Conservation (phyloP, 345 rosid species). For the Arabis hirsuta region DNA sequence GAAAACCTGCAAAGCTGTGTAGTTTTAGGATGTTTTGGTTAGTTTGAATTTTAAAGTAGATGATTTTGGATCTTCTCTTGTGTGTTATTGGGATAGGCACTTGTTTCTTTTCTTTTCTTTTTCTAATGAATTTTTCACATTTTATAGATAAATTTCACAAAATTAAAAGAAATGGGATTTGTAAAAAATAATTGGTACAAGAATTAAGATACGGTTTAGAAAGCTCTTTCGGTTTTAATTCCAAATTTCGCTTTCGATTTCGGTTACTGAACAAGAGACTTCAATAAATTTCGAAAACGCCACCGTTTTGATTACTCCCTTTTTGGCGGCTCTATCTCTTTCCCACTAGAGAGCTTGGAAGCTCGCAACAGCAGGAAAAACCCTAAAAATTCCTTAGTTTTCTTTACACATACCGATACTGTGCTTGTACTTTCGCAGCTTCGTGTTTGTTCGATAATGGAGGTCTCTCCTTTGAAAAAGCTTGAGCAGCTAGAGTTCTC, state of each 20-base stretch:
- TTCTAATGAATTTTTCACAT: neutral
- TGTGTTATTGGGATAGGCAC: conserved; percentile 10
- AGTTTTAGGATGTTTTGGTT: conserved; percentile 25
- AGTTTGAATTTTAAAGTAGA: conserved; percentile 35
- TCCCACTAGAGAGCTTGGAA: conserved; percentile 17
- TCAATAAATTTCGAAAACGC: conserved; percentile 20
- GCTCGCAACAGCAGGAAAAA: conserved; percentile 34
- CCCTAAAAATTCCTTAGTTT: conserved; percentile 48
- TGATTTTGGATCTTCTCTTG: conserved; percentile 29
- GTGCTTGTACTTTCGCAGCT: conserved; percentile 19
- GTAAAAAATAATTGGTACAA: neutral
- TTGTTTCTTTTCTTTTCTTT: neutral
- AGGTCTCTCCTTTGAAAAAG: conserved; percentile 44
- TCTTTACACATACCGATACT: neutral
- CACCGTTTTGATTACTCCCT: conserved; percentile 23
- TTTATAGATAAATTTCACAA: too few relatives aligned
- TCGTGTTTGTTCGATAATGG: conserved; percentile 38
- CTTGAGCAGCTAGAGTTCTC: conserved; percentile 52
- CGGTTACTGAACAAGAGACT: too few relatives aligned
- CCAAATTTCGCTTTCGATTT: too few relatives aligned
- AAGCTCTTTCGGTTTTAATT: neutral
- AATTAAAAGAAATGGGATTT: too few relatives aligned
- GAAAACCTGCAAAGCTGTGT: conserved; percentile 77
- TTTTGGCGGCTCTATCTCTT: conserved; percentile 39
- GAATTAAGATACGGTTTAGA: neutral